Base-by-base conservation (phyloP, 164 flowering plant genomes). In the Nymphaea thermarum region DNA sequence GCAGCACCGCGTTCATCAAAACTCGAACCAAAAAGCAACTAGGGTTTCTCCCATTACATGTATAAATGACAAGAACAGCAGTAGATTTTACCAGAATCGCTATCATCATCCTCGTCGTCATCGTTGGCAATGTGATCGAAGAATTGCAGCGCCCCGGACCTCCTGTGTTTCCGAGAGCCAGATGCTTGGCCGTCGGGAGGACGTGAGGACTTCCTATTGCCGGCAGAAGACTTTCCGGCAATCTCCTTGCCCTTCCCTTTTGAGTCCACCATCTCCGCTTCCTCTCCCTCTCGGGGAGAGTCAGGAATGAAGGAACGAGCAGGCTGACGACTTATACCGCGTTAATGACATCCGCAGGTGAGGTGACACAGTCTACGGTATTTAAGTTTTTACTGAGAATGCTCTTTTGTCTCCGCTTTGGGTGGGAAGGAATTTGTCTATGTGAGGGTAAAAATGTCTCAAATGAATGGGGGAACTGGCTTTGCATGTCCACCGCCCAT, bases 81-180 rank as follows among this genome's bases (percentile, higher is more conserved):
- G 43, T 71, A 80, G 80, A 8, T 65, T 8, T 65, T 67, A 62
- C 78, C 77, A 42, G 70, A 82, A 7, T 81, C 90, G 77, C 77
- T 78, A 42, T 60, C 64, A n/a, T 67, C 42, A 6, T 42, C 65
- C 0, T 60, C 73, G 25, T 66, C 71, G 2, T 71, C 79, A 10
- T 67, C 89, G 36, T 73, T 81, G 5, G 89, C 92, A 12, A 73
- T 74, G 43, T 82, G 85, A 2, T 92, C 96, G 77, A 92, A 84
- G 74, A 89, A 92, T 81, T 86, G 83, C 41, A 87, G 82, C 7
- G 85, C 90, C 8, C 72, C 73, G 41, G 76, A 80, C 64, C 79
- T 77, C 45, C 47, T 80, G 76, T 80, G 72, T 65, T 81, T 86
- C 59, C 81, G 67, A n/a, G 69, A 63, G n/a, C 75, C 71, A 62